A percentile compares a stretch with the other conserved stretches of the same genome.
phyloP scores from a whole-genome alignment of 2,329 filamentous ascomycete genomes.

The Sclerotinia nivalis region DNA sequence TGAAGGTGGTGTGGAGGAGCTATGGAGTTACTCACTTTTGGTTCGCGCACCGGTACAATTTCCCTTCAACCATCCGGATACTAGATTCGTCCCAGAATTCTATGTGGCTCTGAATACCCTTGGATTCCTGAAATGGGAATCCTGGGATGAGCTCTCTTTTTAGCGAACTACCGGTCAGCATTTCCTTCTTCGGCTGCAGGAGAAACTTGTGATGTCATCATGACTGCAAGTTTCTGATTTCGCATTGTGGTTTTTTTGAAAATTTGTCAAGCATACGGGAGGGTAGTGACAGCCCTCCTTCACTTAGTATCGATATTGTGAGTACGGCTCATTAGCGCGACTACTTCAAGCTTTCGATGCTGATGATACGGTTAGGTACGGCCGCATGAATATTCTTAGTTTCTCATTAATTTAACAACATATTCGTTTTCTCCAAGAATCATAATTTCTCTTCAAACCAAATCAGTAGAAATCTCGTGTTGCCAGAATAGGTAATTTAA shows the following conservation, averaged over 20 bases:
- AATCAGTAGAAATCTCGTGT: not conserved
- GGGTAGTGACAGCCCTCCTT: not conserved
- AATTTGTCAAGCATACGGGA: not conserved
- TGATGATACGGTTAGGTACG: not conserved
- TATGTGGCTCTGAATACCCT: not conserved
- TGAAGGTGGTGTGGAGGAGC: not conserved
- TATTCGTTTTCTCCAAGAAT: not conserved
- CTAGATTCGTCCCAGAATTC: not conserved
- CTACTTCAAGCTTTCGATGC: no score
- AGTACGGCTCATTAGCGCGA: not conserved
- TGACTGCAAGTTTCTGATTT: not conserved
- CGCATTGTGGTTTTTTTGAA: not conserved
- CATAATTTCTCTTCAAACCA: not conserved
- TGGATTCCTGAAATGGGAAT: not conserved
- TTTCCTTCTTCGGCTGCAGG: not conserved
- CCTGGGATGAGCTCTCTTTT: not conserved
- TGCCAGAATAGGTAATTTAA: not conserved
- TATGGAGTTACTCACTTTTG: not conserved
- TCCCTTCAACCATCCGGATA: not conserved
- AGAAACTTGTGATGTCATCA: not conserved
- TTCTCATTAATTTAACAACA: no score
- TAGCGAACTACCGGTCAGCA: not conserved
- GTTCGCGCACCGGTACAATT: not conserved
- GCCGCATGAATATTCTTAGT: no score
- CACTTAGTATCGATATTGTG: not conserved